Evolutionary conservation across 306 rosid species (phyloP).

Genomic region (Hylodesmum podocarpum): DNA sequence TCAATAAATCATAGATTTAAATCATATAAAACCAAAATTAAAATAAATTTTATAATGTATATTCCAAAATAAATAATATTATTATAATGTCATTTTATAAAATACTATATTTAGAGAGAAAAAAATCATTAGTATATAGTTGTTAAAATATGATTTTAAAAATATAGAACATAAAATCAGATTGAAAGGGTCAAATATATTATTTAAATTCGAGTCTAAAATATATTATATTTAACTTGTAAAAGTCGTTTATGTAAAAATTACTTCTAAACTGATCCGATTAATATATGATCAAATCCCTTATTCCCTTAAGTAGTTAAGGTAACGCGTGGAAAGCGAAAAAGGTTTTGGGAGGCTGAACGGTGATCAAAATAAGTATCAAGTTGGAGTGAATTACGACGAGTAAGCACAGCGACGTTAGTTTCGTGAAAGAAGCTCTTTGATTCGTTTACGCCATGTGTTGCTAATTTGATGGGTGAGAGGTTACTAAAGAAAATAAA

Average conservation of each 20-base stretch:
- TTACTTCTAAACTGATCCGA: background rate
- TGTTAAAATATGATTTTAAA: too few species aligned
- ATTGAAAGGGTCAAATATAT: background rate
- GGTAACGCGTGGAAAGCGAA: background rate
- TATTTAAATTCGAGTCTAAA: too few species aligned
- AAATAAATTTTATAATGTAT: too few species aligned
- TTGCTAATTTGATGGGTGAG: background rate
- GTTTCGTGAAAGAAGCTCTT: background rate
- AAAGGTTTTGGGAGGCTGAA: background rate
- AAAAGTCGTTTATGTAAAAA: background rate
- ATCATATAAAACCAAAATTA: too few species aligned
- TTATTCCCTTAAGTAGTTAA: too few species aligned
- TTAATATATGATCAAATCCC: too few species aligned
- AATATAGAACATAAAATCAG: too few species aligned
- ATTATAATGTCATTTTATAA: too few species aligned
- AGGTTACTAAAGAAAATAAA: background rate
- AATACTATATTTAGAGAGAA: too few species aligned
- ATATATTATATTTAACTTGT: background rate
- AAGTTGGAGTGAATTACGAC: background rate
- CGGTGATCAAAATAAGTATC: background rate
- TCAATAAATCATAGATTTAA: background rate
- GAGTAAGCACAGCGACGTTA: background rate
- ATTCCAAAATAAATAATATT: too few species aligned
- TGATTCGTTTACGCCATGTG: background rate
- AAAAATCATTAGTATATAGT: too few species aligned